Evolutionary conservation across 768 basidiomycete genomes (phyloP).

Genomic region (Sistotremastrum suecicum): DNA sequence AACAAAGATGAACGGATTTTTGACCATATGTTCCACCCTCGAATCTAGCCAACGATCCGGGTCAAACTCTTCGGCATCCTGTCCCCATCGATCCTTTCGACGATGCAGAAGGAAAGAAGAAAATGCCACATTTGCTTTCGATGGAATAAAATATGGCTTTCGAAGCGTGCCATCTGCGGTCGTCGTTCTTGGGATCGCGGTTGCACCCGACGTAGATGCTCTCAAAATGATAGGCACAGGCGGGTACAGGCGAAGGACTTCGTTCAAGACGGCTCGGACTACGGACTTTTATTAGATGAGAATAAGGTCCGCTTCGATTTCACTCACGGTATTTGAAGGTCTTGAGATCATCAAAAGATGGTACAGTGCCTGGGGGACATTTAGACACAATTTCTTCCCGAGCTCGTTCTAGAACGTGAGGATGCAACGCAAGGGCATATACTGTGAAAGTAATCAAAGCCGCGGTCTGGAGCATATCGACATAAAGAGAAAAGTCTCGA

Average conservation of each 20-base stretch:
- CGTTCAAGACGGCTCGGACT: conserved; percentile 71
- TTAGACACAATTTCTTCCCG: conserved; percentile 31
- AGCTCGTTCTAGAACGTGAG: conserved; percentile 23
- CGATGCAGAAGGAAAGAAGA: conserved; percentile 22
- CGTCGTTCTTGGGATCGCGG: conserved; percentile 28
- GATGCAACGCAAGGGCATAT: conserved; percentile 34
- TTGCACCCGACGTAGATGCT: conserved; percentile 35
- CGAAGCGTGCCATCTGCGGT: background rate
- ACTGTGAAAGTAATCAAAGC: conserved; percentile 28
- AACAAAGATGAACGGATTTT: conserved; percentile 10
- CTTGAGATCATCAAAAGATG: conserved; percentile 43
- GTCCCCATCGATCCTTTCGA: conserved; percentile 24
- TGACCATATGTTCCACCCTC: conserved; percentile 3
- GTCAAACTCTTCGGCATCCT: conserved; percentile 15
- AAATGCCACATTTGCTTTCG: conserved; percentile 40
- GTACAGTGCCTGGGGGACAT: conserved; percentile 32
- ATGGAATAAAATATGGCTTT: conserved; percentile 44
- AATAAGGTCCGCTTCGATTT: background rate
- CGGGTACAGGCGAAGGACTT: conserved; percentile 64
- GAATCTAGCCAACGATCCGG: conserved; percentile 12
- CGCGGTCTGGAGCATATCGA: conserved; percentile 22
- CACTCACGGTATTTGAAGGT: conserved; percentile 51
- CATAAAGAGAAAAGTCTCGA: background rate
- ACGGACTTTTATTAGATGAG: conserved; percentile 7
- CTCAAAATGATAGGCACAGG: conserved; percentile 65